Base-by-base conservation (phyloP, 768 basidiomycete species). In the Arthromyces matolae region DNA sequence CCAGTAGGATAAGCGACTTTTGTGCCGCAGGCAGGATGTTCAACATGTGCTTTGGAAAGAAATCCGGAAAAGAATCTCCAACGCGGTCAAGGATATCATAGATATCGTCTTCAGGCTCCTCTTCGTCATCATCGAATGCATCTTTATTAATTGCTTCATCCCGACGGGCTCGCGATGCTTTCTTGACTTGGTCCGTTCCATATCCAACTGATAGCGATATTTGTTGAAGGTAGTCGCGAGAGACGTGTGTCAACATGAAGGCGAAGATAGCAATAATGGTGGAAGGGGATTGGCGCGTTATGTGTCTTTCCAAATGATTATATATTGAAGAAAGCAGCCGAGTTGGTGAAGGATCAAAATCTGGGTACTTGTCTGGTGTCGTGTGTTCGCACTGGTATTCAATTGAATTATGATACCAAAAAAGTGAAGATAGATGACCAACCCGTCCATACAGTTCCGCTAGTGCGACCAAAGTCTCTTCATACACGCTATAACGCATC, bases 1-100 rank as follows among this genome's bases (percentile, higher is more conserved):
- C 72, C 0, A 92, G 71, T 3, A 93, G 65, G 23, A 76, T 71
- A 8, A 92, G 64, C 0, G 90, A 91, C 55, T 79, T 83, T 51
- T 79, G 79, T 1, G 88, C 88, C 3, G 78, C 77, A 10, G 80
- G 75, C 3, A 92, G 64, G 6, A 78, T 70, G 36, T 75, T 69
- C 6, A 77, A 65, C 23, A 85, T 62, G 10, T 69, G 69, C 5
- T 55, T 52, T 3, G 79, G 75, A 49, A 92, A 78, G 63, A 93
- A 92, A 4, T 64, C 63, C 0, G 90, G 89, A 54, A 81, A 84
- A 6, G 64, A 61, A 3, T 70, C 66, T 31, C 70, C 69, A n/a
- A 67, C 51, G 40, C 60, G 36, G 54, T 68, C 60, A 50, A 68
- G 56, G 49, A 67, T 60, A 8, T 72, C 68, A 13, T 71, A 69